Conservation (phyloP, 768 basidiomycete genomes). For the Tricholomella constricta region DNA sequence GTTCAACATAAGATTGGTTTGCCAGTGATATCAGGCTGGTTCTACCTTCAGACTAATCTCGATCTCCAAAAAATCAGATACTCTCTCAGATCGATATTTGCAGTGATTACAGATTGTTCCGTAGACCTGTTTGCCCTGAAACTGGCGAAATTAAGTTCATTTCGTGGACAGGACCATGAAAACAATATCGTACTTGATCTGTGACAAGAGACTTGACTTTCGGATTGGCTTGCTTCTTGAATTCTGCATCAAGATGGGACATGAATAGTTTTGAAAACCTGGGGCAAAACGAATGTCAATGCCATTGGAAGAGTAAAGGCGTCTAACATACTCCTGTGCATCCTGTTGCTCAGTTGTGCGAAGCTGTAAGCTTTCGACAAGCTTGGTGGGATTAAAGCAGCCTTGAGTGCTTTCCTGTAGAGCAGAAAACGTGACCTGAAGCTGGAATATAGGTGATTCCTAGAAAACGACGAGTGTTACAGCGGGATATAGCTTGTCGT, state of each 20-base stretch:
- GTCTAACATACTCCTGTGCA: slow-evolving; percentile 79
- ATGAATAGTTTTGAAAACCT: slow-evolving; percentile 97
- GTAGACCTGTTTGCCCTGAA: slow-evolving; percentile 84
- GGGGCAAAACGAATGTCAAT: neutral
- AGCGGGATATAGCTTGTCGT: neutral
- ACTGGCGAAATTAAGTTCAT: slow-evolving; percentile 48
- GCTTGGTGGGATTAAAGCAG: slow-evolving; percentile 80
- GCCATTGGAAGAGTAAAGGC: neutral
- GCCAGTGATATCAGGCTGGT: neutral
- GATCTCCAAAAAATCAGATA: slow-evolving; percentile 81
- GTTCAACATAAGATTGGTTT: neutral
- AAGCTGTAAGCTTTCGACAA: slow-evolving; percentile 84
- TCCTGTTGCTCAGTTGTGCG: slow-evolving; percentile 91
- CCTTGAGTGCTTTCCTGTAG: slow-evolving; percentile 71
- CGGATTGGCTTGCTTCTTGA: slow-evolving; percentile 74
- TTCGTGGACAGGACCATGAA: neutral
- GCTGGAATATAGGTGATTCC: slow-evolving; percentile 79
- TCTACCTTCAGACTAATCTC: slow-evolving; percentile 83
- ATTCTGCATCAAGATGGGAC: slow-evolving; percentile 84
- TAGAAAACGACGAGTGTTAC: slow-evolving; percentile 25
- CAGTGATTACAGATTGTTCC: slow-evolving; percentile 79
- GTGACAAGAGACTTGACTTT: slow-evolving; percentile 68
- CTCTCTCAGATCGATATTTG: slow-evolving; percentile 63
- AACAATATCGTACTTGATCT: slow-evolving; percentile 54
- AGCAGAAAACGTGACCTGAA: slow-evolving; percentile 82